Percentiles rank a stretch among this genome's conserved stretches.
These are phyloP conservation scores for Camellia granthamiana DNA, from an alignment of 148 eudicot genomes.

Conservation along the genomic window DNA sequence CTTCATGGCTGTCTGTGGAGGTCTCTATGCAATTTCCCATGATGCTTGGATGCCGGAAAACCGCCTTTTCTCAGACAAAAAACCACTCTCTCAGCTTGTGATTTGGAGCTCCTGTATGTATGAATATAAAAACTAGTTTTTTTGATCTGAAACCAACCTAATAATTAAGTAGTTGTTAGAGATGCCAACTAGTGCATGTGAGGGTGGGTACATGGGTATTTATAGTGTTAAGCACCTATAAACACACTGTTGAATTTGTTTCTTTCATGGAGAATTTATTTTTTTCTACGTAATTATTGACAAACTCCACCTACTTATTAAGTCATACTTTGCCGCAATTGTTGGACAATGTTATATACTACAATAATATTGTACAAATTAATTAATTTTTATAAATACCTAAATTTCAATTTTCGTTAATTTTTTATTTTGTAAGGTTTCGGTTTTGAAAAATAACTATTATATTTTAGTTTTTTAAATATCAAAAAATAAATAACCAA, in stretches of 20 bases:
- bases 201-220: slow-evolving; percentile 8
- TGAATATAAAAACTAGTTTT: not conserved
- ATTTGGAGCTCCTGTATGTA: not conserved
- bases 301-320: not conserved
- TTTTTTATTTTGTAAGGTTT: no score
- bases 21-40: slow-evolving; percentile 70
- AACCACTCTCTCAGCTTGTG: not conserved
- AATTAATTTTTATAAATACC: no score
- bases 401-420: no score
- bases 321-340: no score
- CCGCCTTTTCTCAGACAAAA: slow-evolving; percentile 1
- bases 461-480: no score
- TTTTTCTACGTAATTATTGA: slow-evolving; percentile 1
- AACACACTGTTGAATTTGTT: no score
- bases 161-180: not conserved
- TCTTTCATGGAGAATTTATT: not conserved
- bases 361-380: not conserved
- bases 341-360: no score
- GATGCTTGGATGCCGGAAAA: slow-evolving; percentile 12
- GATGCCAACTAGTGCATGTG: slow-evolving; percentile 7
- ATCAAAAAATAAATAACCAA: no score
- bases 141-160: not conserved
- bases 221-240: not conserved
- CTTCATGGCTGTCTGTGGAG: slow-evolving; percentile 5
- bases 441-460: no score